Conservation (phyloP, 345 rosid species). For the Acer campestre region DNA sequence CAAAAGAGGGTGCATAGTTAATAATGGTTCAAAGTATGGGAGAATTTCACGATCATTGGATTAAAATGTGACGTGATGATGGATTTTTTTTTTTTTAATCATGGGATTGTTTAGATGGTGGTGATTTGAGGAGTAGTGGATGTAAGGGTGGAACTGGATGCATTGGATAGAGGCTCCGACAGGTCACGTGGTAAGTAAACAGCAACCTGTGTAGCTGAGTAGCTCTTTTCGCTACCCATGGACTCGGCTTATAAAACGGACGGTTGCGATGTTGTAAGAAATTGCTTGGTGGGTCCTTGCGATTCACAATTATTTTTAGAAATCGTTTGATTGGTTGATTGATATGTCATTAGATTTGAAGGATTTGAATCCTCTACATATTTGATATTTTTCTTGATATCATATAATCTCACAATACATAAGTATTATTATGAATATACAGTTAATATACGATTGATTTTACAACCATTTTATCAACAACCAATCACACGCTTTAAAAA, state of each 20-base stretch:
- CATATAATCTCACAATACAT: too few species aligned
- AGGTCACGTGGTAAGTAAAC: not conserved
- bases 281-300: not conserved
- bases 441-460: too few species aligned
- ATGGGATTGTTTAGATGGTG: not conserved
- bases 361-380: too few species aligned
- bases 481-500: too few species aligned
- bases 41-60: not conserved
- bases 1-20: too few species aligned
- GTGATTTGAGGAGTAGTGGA: not conserved
- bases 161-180: not conserved
- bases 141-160: not conserved
- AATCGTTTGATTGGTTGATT: not conserved
- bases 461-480: too few species aligned
- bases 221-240: not conserved
- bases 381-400: too few species aligned
- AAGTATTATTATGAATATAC: too few species aligned
- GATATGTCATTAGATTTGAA: not conserved
- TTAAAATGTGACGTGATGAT: not conserved
- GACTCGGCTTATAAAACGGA: constrained; percentile 1
- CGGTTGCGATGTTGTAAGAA: not conserved
- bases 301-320: not conserved
- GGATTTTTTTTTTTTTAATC: not conserved
- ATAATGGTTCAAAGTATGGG: too few species aligned
- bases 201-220: not conserved